Conservation (phyloP, 495 filamentous ascomycete species). For the Evansstolkia leycettana region DNA sequence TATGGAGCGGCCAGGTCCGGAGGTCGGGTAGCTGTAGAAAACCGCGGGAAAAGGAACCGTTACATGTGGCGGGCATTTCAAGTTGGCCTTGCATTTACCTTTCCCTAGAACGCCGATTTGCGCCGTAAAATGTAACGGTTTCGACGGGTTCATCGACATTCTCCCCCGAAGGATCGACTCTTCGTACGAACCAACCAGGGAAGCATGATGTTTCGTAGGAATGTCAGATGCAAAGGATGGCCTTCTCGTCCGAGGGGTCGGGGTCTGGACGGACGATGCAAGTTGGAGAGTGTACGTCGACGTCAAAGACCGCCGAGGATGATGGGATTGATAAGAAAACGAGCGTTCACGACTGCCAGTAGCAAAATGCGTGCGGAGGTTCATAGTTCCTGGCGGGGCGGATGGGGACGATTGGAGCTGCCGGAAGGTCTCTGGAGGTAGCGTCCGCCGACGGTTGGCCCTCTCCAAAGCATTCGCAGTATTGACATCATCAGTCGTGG, state of each 20-base stretch:
- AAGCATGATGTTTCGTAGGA: slow-evolving; percentile 71
- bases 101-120: slow-evolving; percentile 91
- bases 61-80: slow-evolving; percentile 84
- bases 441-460: slow-evolving; percentile 43
- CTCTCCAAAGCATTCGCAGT: slow-evolving; percentile 27
- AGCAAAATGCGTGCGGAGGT: slow-evolving; percentile 10
- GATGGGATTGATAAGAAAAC: slow-evolving; percentile 54
- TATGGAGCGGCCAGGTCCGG: slow-evolving; percentile 44
- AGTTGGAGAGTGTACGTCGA: slow-evolving; percentile 46
- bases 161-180: slow-evolving; percentile 89
- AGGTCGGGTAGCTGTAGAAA: slow-evolving; percentile 80
- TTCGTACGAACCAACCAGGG: slow-evolving; percentile 96
- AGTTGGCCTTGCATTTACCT: slow-evolving; percentile 75
- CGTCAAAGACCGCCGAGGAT: slow-evolving; percentile 62
- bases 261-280: slow-evolving; percentile 47
- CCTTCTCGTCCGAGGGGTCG: slow-evolving; percentile 45
- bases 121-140: slow-evolving; percentile 84
- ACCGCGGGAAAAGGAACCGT: slow-evolving; percentile 91
- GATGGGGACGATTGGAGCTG: slow-evolving; percentile 26
- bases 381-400: slow-evolving; percentile 6
- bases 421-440: slow-evolving; percentile 44
- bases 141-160: slow-evolving; percentile 95
- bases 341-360: slow-evolving; percentile 34
- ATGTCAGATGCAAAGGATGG: slow-evolving; percentile 64
- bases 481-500: slow-evolving; percentile 19